Evolutionary conservation across 2,329 filamentous ascomycete genomes (phyloP), one percentile per base, ranked within the genome.

Genomic region (Penicillium sp.): DNA sequence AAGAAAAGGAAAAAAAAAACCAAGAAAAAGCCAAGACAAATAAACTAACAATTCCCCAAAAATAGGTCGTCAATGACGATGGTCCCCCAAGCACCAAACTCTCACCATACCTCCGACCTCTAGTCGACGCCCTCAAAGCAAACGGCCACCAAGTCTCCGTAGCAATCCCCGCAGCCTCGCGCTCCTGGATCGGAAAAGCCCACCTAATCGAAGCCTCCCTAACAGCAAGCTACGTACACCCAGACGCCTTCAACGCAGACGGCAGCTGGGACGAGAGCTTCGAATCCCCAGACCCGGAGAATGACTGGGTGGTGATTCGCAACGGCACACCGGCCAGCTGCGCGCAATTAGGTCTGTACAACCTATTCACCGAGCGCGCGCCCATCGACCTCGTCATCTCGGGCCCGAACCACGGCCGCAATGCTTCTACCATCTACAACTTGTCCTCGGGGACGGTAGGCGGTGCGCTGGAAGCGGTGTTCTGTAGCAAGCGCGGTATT

Each of bases 171-270:
- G 85, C 96, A 72, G 87, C 86, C 6, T 93, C 96, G 73, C 87
- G 93, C 53, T 96, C 91, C 21, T 97, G 93, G 93, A 96, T 97
- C 71, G 92, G 91, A 66, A 97, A 97, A 80, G 93, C 93, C 1
- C 93, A 97, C 77, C 88, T 97, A 70, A 93, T 96, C 69, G 92
- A 92, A 62, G 87, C 92, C 73, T 87, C 88, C 1, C 83, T 94
- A 60, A 90, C 87, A 74, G 91, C 91, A 7, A 81, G 83, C 41
- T 96, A 93, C 79, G 94, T 91, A 75, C 87, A 87, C 5, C 83
- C 83, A 0, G 78, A 78, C 38, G 80, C 81, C 9, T 79, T 85
- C 31, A 74, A 74, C 56, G 72, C 81, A 60, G 82, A 85, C 49
- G 85, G 89, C 54, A 68, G 71, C 41, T 75, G 87, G 87, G 61